Conservation (phyloP, 2,329 filamentous ascomycete genomes). For the Colletotrichum tabaci region DNA sequence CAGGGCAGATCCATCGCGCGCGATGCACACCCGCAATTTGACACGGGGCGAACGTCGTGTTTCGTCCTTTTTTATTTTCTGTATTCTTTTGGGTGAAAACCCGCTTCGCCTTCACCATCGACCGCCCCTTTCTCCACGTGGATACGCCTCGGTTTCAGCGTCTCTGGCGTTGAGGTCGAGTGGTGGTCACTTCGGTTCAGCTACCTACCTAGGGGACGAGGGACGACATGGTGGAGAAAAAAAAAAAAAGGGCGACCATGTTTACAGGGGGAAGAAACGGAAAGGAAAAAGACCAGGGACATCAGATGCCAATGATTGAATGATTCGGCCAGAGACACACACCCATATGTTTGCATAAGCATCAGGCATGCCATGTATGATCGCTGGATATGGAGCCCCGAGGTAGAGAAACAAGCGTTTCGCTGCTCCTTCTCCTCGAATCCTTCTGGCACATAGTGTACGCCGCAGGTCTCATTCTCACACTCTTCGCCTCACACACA, state of each 20-base stretch:
- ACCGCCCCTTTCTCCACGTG: conserved; percentile 23
- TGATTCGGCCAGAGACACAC: conserved; percentile 13
- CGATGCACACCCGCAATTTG: not conserved
- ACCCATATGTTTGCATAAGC: conserved; percentile 28
- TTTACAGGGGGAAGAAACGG: not conserved
- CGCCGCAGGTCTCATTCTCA: not conserved
- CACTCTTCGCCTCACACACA: not conserved
- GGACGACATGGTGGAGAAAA: conserved; percentile 18
- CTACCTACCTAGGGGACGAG: too few species aligned
- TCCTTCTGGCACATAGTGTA: not conserved
- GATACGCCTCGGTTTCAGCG: conserved; percentile 38
- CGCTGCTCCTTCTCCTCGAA: not conserved
- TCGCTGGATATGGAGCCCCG: conserved; percentile 27
- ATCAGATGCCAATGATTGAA: not conserved
- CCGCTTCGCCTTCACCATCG: not conserved
- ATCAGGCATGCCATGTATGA: conserved; percentile 23
- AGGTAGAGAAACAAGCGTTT: conserved; percentile 31
- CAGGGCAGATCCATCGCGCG: conserved; percentile 3
- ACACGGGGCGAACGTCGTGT: not conserved
- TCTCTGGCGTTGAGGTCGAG: conserved; percentile 8
- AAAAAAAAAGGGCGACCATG: conserved; percentile 8
- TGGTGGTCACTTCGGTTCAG: not conserved
- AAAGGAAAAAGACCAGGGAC: not conserved
- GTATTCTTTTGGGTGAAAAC: not conserved
- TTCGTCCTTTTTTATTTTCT: not conserved